These are phyloP conservation scores for Cyclotella sp. DNA, from an alignment of 108 stramenopile genomes.

Conservation along the genomic window DNA sequence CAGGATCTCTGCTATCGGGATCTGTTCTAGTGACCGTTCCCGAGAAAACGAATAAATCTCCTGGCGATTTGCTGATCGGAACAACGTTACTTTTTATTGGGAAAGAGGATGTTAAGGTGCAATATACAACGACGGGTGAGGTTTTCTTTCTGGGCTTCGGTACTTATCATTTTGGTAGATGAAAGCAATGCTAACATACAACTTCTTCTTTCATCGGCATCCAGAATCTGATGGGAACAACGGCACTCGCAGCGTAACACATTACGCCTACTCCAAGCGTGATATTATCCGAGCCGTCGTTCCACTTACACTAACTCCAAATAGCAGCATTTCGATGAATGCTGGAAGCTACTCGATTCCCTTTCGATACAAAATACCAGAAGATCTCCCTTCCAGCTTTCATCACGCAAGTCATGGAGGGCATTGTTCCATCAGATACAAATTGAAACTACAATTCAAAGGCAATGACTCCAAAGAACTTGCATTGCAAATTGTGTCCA, in stretches of 20 bases:
- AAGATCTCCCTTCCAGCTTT: constrained; percentile 7
- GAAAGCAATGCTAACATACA: background rate
- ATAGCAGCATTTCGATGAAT: background rate
- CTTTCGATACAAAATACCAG: constrained; percentile 9
- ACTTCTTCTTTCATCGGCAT: no score
- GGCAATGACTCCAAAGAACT: constrained; percentile 2
- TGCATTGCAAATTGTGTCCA: background rate
- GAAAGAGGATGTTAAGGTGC: constrained; percentile 8
- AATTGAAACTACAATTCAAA: constrained; percentile 3
- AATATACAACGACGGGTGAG: background rate
- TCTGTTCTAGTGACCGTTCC: constrained; percentile 9
- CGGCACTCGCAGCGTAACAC: no score
- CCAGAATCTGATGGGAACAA: no score
- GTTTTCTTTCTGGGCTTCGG: background rate
- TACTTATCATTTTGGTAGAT: no score
- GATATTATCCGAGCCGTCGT: constrained; percentile 6
- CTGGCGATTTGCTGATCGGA: background rate
- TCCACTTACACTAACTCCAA: background rate
- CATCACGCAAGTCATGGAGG: constrained; percentile 9
- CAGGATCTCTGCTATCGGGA: background rate
- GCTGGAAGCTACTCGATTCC: constrained; percentile 4
- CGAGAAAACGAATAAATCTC: background rate
- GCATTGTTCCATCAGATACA: constrained; percentile 7
- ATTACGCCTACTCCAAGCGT: background rate
- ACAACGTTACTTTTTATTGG: constrained; percentile 4